Percentiles rank a stretch among this genome's conserved stretches.
Evolutionary conservation across 345 rosid species (phyloP).

Genomic region (Ailanthus altissimus): DNA sequence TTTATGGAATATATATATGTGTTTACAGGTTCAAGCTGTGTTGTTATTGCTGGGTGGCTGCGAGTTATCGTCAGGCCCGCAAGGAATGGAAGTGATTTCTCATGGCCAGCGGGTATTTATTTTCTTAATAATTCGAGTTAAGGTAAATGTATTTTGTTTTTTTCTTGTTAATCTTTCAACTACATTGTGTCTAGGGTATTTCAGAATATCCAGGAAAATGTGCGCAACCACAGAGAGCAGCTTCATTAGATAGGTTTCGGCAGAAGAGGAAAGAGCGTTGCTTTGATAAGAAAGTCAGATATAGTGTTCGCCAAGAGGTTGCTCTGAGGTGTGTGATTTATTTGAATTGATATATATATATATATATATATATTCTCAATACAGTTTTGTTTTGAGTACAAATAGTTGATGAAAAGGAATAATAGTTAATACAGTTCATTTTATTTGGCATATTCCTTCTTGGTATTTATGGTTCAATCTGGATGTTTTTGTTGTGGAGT

Average conservation of each 20-base stretch:
- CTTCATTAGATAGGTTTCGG: slow-evolving; percentile 81
- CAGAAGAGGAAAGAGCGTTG: slow-evolving; percentile 93
- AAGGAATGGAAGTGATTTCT: slow-evolving; percentile 52
- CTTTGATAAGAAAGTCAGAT: slow-evolving; percentile 93
- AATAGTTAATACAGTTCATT: slow-evolving; percentile 2
- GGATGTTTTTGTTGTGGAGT: background rate
- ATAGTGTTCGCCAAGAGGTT: slow-evolving; percentile 94
- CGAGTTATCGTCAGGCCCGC: slow-evolving; percentile 65
- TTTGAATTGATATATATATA: background rate
- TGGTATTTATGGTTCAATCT: background rate
- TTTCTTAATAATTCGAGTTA: background rate
- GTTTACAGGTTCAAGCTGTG: slow-evolving; percentile 73
- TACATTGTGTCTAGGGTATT: slow-evolving; percentile 42
- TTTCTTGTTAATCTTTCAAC: background rate
- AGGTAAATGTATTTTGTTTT: background rate
- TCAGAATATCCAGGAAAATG: slow-evolving; percentile 61
- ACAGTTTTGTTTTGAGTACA: background rate
- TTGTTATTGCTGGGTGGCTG: slow-evolving; percentile 72
- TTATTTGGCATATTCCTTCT: slow-evolving; percentile 2
- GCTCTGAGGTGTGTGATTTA: slow-evolving; percentile 68
- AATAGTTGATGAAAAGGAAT: background rate
- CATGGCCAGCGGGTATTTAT: slow-evolving; percentile 62
- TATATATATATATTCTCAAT: no score
- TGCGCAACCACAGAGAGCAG: slow-evolving; percentile 84
- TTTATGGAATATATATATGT: slow-evolving; percentile 1